A percentile compares a stretch with the other conserved stretches of the same genome.
phyloP scores from a whole-genome alignment of 139 green algal genomes.

The Coccomyxa sp. region DNA sequence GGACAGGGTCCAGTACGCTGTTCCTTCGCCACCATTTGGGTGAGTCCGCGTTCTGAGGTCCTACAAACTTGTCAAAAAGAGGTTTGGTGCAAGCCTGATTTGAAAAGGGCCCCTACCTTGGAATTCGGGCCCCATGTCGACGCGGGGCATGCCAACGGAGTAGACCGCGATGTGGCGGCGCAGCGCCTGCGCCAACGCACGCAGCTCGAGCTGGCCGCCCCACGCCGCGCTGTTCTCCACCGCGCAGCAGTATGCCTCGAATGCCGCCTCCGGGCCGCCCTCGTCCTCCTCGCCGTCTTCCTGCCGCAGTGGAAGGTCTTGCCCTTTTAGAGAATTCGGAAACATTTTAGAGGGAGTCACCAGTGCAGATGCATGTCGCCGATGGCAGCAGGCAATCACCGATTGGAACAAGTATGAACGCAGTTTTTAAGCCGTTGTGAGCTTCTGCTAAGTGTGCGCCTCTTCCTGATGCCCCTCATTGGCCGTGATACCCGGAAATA shows the following conservation, averaged over 20 bases:
- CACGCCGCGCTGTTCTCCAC: conserved; percentile 76
- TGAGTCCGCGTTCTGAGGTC: neutral
- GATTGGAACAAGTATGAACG: too few species aligned
- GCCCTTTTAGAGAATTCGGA: too few species aligned
- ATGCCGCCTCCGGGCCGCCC: conserved; percentile 7
- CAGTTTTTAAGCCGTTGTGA: too few species aligned
- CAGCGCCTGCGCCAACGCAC: conserved; percentile 64
- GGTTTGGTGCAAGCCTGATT: neutral
- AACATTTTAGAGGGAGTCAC: too few species aligned
- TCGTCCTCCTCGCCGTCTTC: conserved; percentile 28
- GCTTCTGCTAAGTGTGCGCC: too few species aligned
- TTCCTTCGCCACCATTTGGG: too few species aligned
- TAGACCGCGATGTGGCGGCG: conserved; percentile 70
- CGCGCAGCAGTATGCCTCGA: conserved; percentile 65
- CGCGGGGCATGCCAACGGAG: conserved; percentile 51
- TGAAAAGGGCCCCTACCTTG: conserved; percentile 1
- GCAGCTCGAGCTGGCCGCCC: conserved; percentile 91
- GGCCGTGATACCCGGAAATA: too few species aligned
- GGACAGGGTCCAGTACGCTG: too few species aligned
- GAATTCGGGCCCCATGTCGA: conserved; percentile 72
- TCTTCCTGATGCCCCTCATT: too few species aligned
- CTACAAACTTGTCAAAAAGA: neutral
- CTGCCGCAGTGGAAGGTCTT: too few species aligned
- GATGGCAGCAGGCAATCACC: too few species aligned
- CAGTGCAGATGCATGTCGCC: neutral